phyloP scores from a whole-genome alignment of 1,139 yeast species.

The Saccharomyces uvarum region DNA sequence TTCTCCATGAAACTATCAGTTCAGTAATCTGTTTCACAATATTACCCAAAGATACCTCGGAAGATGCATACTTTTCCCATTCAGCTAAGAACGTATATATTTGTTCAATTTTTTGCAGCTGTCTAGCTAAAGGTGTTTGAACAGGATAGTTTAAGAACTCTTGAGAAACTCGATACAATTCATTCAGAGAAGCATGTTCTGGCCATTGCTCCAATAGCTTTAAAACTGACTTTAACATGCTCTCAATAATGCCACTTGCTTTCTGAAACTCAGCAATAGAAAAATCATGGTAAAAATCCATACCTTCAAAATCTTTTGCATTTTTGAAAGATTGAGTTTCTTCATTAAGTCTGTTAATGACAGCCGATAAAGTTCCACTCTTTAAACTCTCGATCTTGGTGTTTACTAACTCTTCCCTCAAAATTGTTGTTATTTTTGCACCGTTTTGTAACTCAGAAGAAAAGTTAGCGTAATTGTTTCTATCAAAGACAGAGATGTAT shows the following conservation, averaged over 20 bases:
- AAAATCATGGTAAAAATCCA: conserved; percentile 67
- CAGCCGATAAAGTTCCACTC: conserved; percentile 38
- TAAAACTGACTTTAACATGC: conserved; percentile 41
- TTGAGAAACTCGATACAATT: conserved; percentile 53
- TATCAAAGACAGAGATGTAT: conserved; percentile 33
- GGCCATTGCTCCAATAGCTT: conserved; percentile 75
- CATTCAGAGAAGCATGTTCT: conserved; percentile 82
- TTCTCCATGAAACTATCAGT: conserved; percentile 84
- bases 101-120: conserved; percentile 79
- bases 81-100: conserved; percentile 73
- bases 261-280: conserved; percentile 52
- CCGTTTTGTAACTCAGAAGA: conserved; percentile 39
- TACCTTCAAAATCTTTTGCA: conserved; percentile 17
- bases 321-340: conserved; percentile 27
- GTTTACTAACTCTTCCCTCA: conserved; percentile 21
- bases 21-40: conserved; percentile 53
- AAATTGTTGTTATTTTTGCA: conserved; percentile 33
- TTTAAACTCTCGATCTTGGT: conserved; percentile 28
- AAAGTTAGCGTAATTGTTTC: conserved; percentile 20
- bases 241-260: conserved; percentile 48
- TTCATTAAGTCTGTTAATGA: conserved; percentile 37
- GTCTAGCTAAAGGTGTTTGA: conserved; percentile 65
- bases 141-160: conserved; percentile 62
- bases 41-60: conserved; percentile 56
- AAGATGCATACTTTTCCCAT: conserved; percentile 91